Conservation (phyloP, 805 yeast species). For the Metschnikowia santaceciliae region DNA sequence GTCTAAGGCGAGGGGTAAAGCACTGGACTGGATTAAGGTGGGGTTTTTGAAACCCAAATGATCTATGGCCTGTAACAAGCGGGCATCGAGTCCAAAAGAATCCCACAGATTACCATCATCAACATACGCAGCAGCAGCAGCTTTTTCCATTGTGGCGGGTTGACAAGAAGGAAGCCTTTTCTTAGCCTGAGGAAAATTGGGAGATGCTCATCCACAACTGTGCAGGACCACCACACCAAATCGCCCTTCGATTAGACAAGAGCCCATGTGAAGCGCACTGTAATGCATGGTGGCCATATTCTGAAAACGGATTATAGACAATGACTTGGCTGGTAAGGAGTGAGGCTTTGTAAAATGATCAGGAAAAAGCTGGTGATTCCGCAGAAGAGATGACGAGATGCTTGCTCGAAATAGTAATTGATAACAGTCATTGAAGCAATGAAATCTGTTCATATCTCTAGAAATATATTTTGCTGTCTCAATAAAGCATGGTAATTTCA, state of each 20-base stretch:
- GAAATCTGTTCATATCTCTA: too few species aligned
- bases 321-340: too few species aligned
- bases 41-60: constrained; percentile 80
- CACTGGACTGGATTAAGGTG: constrained; percentile 82
- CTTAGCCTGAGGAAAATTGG: constrained; percentile 8
- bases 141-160: constrained; percentile 12
- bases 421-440: too few species aligned
- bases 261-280: not conserved
- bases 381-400: not conserved
- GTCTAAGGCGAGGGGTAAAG: constrained; percentile 88
- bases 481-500: not conserved
- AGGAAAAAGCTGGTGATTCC: too few species aligned
- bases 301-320: too few species aligned
- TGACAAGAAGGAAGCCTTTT: not conserved
- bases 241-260: not conserved
- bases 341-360: too few species aligned
- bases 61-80: constrained; percentile 79
- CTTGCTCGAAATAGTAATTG: too few species aligned
- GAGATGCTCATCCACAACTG: constrained; percentile 18
- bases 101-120: constrained; percentile 73
- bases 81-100: constrained; percentile 72
- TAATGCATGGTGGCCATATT: too few species aligned
- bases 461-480: too few species aligned
- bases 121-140: constrained; percentile 66
- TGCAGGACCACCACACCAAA: constrained; percentile 8